Percentiles rank a stretch among this genome's conserved stretches.
Conservation (phyloP, 306 rosid genomes). For the Dalbergia oliveri region DNA sequence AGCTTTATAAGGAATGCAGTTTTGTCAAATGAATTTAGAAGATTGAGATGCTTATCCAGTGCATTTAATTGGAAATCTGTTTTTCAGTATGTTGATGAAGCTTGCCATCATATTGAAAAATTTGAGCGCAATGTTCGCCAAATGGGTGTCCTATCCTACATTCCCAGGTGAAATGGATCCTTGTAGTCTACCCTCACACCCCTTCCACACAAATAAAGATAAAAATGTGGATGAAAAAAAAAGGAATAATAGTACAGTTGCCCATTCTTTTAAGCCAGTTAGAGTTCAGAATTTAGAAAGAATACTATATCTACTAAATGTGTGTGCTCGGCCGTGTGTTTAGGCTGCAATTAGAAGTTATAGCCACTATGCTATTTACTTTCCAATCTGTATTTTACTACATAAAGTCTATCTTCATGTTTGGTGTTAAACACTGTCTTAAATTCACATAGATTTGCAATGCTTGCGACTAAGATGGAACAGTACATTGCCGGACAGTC, state of each 20-base stretch:
- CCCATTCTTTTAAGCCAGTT: constrained; percentile 11
- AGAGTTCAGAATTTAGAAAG: constrained; percentile 30
- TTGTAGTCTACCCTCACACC: constrained; percentile 23
- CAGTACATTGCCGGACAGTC: constrained; percentile 94
- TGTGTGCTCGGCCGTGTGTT: not conserved
- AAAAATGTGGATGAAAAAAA: not conserved
- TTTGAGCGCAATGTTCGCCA: constrained; percentile 86
- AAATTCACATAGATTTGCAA: constrained; percentile 76
- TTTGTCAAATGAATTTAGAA: constrained; percentile 37
- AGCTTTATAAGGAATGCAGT: constrained; percentile 27
- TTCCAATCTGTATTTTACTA: constrained; percentile 2
- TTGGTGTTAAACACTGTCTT: constrained; percentile 34
- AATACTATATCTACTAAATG: constrained; percentile 11
- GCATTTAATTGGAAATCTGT: constrained; percentile 40
- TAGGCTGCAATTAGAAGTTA: constrained; percentile 17
- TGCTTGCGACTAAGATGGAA: constrained; percentile 98
- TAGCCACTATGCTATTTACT: not conserved
- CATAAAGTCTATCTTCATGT: constrained; percentile 6
- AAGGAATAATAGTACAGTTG: constrained; percentile 12
- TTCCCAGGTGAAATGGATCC: constrained; percentile 74
- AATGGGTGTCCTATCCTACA: constrained; percentile 82
- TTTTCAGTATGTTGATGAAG: constrained; percentile 89
- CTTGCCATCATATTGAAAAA: constrained; percentile 95
- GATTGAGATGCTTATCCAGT: constrained; percentile 41
- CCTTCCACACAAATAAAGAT: not conserved